Evolutionary conservation across 2,329 filamentous ascomycete genomes (phyloP).

Genomic region (Zopfia rhizophila): DNA sequence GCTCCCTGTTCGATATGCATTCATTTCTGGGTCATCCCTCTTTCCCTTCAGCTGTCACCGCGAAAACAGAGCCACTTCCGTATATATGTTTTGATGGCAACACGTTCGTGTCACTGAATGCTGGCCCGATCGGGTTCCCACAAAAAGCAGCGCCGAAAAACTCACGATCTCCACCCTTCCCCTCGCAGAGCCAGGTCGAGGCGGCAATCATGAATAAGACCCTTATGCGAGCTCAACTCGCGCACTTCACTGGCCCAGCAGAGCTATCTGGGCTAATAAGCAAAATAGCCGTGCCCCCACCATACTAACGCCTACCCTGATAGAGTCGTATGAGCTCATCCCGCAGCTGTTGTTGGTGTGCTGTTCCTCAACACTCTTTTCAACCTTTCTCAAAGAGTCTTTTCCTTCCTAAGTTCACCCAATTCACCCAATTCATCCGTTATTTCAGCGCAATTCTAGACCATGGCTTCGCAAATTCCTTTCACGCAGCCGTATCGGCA

Average conservation of each 20-base stretch:
- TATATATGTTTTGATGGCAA: background rate
- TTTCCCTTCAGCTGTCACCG: too few relatives aligned
- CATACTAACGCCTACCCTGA: slow-evolving; percentile 33
- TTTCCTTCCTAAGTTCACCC: slow-evolving; percentile 2
- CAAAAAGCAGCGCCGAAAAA: slow-evolving; percentile 41
- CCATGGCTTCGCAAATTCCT: slow-evolving; percentile 37
- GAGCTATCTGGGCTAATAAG: slow-evolving; percentile 31
- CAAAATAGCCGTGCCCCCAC: slow-evolving; percentile 46
- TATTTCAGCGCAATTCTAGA: slow-evolving; percentile 11
- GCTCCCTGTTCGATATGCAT: too few relatives aligned
- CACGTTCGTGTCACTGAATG: slow-evolving; percentile 2
- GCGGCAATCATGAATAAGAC: slow-evolving; percentile 30
- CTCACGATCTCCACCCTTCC: slow-evolving; percentile 45
- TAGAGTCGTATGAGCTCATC: slow-evolving; percentile 50
- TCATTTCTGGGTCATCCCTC: too few relatives aligned
- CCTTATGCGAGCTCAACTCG: slow-evolving; percentile 13
- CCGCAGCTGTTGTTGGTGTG: slow-evolving; percentile 37
- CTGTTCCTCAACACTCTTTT: slow-evolving; percentile 44
- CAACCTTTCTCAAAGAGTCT: background rate
- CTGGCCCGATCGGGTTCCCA: slow-evolving; percentile 36
- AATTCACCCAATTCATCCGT: slow-evolving; percentile 2
- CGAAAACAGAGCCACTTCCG: too few relatives aligned
- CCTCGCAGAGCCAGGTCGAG: slow-evolving; percentile 27
- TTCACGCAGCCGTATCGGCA: slow-evolving; percentile 40
- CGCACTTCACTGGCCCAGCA: slow-evolving; percentile 33